These are phyloP conservation scores for Pseudogymnoascus sp. DNA, from an alignment of 2,329 filamentous ascomycete genomes.

Conservation along the genomic window DNA sequence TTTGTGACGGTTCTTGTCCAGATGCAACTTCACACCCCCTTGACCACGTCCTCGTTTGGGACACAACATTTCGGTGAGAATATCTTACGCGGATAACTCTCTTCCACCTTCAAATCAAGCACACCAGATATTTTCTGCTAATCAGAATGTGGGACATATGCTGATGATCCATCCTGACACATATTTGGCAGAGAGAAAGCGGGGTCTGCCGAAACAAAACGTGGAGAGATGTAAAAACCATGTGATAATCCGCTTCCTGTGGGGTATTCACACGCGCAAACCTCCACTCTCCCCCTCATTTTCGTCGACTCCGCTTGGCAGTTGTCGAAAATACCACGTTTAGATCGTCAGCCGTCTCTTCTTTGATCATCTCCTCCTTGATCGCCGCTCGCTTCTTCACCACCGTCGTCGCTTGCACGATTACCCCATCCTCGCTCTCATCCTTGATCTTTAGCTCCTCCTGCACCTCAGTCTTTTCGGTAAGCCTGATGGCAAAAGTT, in stretches of 20 bases:
- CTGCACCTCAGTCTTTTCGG: slow-evolving; percentile 40
- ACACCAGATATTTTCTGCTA: background rate
- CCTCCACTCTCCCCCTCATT: background rate
- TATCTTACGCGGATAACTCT: background rate
- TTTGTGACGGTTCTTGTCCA: background rate
- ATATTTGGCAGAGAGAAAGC: background rate
- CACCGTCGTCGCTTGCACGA: background rate
- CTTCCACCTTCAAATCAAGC: background rate
- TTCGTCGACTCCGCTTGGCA: background rate
- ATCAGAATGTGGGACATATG: background rate
- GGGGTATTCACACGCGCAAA: background rate
- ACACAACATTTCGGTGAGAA: background rate
- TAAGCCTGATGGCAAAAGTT: slow-evolving; percentile 61
- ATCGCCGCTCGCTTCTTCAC: slow-evolving; percentile 16
- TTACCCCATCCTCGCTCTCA: slow-evolving; percentile 16
- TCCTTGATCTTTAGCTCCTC: slow-evolving; percentile 31
- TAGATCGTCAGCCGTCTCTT: slow-evolving; percentile 5
- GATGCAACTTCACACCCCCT: background rate
- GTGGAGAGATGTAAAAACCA: background rate
- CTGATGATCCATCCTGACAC: background rate
- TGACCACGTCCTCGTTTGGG: background rate
- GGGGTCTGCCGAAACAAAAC: slow-evolving; percentile 6
- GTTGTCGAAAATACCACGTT: slow-evolving; percentile 1
- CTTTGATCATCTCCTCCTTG: slow-evolving; percentile 6
- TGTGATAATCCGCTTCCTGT: background rate